These are phyloP conservation scores for Lactarius psammicola DNA, from an alignment of 768 basidiomycete species.

Conservation along the genomic window DNA sequence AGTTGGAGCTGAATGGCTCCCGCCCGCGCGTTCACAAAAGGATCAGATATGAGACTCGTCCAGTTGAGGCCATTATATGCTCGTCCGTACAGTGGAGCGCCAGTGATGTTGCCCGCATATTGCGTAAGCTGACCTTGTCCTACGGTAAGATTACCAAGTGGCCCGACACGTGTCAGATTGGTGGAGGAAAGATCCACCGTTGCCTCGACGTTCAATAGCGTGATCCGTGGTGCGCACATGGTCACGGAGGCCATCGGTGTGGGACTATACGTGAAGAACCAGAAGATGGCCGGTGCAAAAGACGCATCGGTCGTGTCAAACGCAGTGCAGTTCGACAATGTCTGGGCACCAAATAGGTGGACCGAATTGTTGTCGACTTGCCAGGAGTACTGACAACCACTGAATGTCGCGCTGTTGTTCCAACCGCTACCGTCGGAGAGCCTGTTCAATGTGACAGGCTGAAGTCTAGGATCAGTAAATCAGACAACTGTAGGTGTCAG, in stretches of 20 bases:
- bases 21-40: conserved; percentile 41
- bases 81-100: conserved; percentile 43
- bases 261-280: conserved; percentile 53
- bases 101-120: conserved; percentile 45
- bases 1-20: conserved; percentile 49
- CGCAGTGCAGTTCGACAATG: conserved; percentile 30
- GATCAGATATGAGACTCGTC: conserved; percentile 39
- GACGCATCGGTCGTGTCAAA: conserved; percentile 33
- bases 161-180: conserved; percentile 44
- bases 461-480: neutral
- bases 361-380: conserved; percentile 40
- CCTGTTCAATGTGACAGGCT: conserved; percentile 42
- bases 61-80: conserved; percentile 58
- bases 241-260: conserved; percentile 43
- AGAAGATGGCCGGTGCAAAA: conserved; percentile 53
- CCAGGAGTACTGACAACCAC: conserved; percentile 44
- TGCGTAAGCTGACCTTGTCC: conserved; percentile 41
- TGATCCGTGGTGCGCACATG: conserved; percentile 47
- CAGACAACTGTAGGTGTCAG: neutral
- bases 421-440: conserved; percentile 39
- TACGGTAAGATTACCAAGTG: conserved; percentile 41
- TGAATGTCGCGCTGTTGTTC: conserved; percentile 44
- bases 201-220: conserved; percentile 46
- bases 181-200: conserved; percentile 45
- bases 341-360: conserved; percentile 44